Evolutionary conservation across 2,329 filamentous ascomycete species (phyloP), one percentile per base, ranked within the genome.

Genomic region (Penicillium sp.): DNA sequence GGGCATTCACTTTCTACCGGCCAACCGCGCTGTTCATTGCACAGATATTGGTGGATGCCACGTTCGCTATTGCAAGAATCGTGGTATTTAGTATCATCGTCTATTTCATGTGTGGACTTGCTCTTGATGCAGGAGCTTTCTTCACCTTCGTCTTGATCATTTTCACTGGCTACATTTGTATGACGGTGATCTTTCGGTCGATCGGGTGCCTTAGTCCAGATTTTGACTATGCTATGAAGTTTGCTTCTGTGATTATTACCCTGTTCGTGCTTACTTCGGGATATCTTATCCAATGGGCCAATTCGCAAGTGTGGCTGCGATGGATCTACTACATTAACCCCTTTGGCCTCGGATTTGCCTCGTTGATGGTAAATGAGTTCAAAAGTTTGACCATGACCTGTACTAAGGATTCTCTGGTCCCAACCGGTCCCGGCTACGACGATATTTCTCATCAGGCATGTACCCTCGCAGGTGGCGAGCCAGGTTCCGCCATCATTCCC

Each of bases 151-250:
- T 80, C 47, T 62, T 89, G 10, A 70, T 88, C 61, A 76, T 88
- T 11, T 71, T 86, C 29, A 74, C 74, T 2, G 79, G 75, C 3
- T 84, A 84, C 51, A 72, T 85, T 18, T 76, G 75, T 7, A 87
- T 88, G 80, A 86, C 83, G 0, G 67, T 87, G 2, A 83, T 87
- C 60, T 88, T 89, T 69, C 70, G 85, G 42, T 84, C 82, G 2
- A 72, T 89, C 2, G 85, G 82, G 5, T 86, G 80, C 42, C 42
- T 85, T 9, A 87, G 82, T 42, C 83, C 84, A 0, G 84, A 87
- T 54, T 93, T 93, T 41, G 85, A 93, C 57, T 84, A 84, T 29
- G 88, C 88, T 2, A 85, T 89, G 62, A 89, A 89, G 60, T 82
- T 85, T 38, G 85, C 85, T 5, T 80, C 85, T 4, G 72, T 86